Base-by-base conservation (phyloP, 495 filamentous ascomycete species). In the Penicillium chermesinum region DNA sequence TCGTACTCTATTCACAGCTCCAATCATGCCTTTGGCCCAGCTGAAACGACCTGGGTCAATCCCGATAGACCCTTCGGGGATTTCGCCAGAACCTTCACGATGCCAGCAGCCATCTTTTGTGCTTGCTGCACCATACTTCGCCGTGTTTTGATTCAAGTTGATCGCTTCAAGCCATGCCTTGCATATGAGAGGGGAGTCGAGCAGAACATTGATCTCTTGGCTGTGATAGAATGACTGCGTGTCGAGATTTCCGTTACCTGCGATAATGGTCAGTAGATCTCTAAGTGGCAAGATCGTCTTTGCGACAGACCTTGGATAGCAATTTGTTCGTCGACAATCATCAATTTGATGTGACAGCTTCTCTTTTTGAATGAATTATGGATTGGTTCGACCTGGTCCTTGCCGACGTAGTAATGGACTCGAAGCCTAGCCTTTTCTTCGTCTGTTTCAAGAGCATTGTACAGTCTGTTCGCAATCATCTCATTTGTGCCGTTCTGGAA, bases 201-300 rank as follows among this genome's bases (percentile, higher is more conserved):
- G 58, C 72, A 91, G 75, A 10, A 89, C 54, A 54, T 91, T 91
- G 46, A 85, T 74, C 59, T 91, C 87, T 62, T 88, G 84, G 30
- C 74, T 80, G 58, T 91, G 86, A 52, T 72, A 89, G 80, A 82
- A 91, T 48, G 74, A 80, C 67, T 91, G 87, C n/a, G 86, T 88
- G 45, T 91, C 86, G 56, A 87, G 80, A 58, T 91, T 91, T 1
- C 87, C 86, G 52, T 80, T 87, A 5, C 86, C 85, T 69, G 20
- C 4, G 21, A 34, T 3, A 25, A n/a, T 10, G n/a, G 7, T 40
- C 6, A 21, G 9, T 5, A 14, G 18, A 1, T 7, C 6, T 18
- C 9, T 3, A 21, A 4, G 1, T 13, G 15, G 7, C 14, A 25
- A 41, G 8, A 25, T 14, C 8, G 19, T n/a, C n/a, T n/a, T n/a